Conservation (phyloP, 306 rosid species). For the Corylus heterophylla region DNA sequence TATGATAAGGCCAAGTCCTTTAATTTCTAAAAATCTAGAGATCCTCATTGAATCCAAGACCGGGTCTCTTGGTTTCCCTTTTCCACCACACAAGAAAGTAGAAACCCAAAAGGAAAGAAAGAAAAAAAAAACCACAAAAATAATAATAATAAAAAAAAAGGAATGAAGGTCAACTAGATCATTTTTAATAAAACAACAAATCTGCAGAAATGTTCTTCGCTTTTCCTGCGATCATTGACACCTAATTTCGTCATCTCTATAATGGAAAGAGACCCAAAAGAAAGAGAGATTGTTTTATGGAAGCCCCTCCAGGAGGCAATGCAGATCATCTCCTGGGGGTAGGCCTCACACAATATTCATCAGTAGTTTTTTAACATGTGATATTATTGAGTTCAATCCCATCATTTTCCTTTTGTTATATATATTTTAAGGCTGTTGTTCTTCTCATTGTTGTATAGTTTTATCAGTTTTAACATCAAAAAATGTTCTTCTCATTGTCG, state of each 20-base stretch:
- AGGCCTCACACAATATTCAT: neutral
- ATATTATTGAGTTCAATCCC: neutral
- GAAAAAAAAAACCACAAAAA: neutral
- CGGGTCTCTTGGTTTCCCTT: constrained; percentile 49
- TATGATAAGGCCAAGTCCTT: constrained; percentile 7
- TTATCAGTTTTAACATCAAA: neutral
- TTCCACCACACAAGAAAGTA: constrained; percentile 19
- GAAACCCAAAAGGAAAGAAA: constrained; percentile 4
- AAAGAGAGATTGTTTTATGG: neutral
- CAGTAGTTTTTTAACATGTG: neutral
- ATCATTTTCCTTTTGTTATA: neutral
- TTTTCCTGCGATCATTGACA: constrained; percentile 12
- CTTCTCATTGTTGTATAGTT: neutral
- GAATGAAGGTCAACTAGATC: constrained; percentile 5
- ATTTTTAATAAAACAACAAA: constrained; percentile 18
- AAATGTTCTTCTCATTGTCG: neutral
- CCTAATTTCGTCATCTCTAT: constrained; percentile 10
- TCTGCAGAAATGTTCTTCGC: constrained; percentile 9
- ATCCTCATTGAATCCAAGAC: constrained; percentile 40
- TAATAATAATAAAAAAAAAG: neutral
- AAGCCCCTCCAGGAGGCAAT: constrained; percentile 47
- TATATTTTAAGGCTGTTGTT: neutral
- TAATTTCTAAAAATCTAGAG: constrained; percentile 55
- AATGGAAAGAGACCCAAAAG: constrained; percentile 16
- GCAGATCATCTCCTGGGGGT: constrained; percentile 42